These are phyloP conservation scores for Metschnikowia koreensis DNA, from an alignment of 805 yeast species.

Conservation along the genomic window DNA sequence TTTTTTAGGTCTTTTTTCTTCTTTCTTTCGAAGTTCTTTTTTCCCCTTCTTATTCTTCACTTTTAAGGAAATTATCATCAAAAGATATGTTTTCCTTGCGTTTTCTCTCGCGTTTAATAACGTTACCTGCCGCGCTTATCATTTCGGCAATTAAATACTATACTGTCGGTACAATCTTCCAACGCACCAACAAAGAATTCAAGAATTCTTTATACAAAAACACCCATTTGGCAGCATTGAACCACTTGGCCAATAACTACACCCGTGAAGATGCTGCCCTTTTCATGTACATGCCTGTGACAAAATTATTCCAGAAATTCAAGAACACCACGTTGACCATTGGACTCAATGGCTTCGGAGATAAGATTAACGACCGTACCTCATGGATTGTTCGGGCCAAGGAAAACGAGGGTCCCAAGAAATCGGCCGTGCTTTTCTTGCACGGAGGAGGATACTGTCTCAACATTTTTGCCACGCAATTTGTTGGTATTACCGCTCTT, in stretches of 20 bases:
- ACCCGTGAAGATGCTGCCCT: constrained; percentile 22
- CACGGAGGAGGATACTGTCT: constrained; percentile 30
- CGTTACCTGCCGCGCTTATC: constrained; percentile 24
- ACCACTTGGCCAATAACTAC: constrained; percentile 26
- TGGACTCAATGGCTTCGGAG: constrained; percentile 16
- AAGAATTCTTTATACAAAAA: constrained; percentile 29
- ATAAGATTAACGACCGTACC: constrained; percentile 12
- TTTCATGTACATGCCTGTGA: constrained; percentile 24
- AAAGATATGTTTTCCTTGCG: constrained; percentile 19
- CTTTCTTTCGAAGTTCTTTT: neutral
- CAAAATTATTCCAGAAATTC: constrained; percentile 17
- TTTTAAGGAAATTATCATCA: neutral
- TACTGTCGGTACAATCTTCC: constrained; percentile 33
- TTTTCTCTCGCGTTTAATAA: constrained; percentile 22
- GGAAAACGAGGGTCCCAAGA: constrained; percentile 4
- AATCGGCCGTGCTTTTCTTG: constrained; percentile 21
- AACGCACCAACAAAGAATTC: constrained; percentile 28
- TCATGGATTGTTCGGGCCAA: constrained; percentile 17
- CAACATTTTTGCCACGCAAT: constrained; percentile 23
- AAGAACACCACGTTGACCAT: constrained; percentile 12
- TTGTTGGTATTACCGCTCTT: constrained; percentile 24
- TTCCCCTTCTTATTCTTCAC: neutral
- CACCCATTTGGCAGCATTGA: constrained; percentile 25
- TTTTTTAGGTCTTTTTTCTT: too few species aligned
- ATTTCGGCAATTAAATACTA: constrained; percentile 25